Conservation (phyloP, 345 rosid species). For the Punica granatum region DNA sequence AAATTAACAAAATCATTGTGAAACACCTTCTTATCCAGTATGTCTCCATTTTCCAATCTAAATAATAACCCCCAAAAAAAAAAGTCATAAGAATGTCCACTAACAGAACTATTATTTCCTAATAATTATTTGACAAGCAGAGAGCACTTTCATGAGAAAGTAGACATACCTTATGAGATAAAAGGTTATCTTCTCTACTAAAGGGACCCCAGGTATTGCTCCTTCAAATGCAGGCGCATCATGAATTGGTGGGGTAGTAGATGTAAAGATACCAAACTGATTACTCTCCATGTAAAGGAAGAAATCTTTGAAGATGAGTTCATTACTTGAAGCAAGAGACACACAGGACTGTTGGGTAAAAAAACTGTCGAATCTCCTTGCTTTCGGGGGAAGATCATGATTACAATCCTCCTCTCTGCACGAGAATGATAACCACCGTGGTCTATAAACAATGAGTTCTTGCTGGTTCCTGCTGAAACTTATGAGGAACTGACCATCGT, state of each 20-base stretch:
- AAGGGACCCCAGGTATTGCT: slow-evolving; percentile 79
- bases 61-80: slow-evolving; percentile 5
- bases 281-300: slow-evolving; percentile 60
- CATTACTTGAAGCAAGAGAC: slow-evolving; percentile 73
- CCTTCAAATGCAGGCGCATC: slow-evolving; percentile 60
- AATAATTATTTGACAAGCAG: not conserved
- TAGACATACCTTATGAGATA: slow-evolving; percentile 53
- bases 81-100: slow-evolving; percentile 8
- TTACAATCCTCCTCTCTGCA: slow-evolving; percentile 44
- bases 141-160: not conserved
- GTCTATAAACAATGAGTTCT: slow-evolving; percentile 88
- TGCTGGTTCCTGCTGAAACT: slow-evolving; percentile 76
- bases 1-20: slow-evolving; percentile 73
- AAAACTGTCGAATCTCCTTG: slow-evolving; percentile 77
- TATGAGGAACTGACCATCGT: slow-evolving; percentile 88
- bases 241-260: slow-evolving; percentile 81
- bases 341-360: slow-evolving; percentile 64
- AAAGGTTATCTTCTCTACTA: slow-evolving; percentile 77
- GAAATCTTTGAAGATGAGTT: slow-evolving; percentile 85
- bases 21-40: slow-evolving; percentile 78
- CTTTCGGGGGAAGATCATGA: slow-evolving; percentile 53
- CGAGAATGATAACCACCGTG: slow-evolving; percentile 72
- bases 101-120: not conserved
- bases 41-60: slow-evolving; percentile 82
- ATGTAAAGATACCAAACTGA: slow-evolving; percentile 80